phyloP scores from a whole-genome alignment of 2,329 filamentous ascomycete species.

The Thielaviopsis populi region DNA sequence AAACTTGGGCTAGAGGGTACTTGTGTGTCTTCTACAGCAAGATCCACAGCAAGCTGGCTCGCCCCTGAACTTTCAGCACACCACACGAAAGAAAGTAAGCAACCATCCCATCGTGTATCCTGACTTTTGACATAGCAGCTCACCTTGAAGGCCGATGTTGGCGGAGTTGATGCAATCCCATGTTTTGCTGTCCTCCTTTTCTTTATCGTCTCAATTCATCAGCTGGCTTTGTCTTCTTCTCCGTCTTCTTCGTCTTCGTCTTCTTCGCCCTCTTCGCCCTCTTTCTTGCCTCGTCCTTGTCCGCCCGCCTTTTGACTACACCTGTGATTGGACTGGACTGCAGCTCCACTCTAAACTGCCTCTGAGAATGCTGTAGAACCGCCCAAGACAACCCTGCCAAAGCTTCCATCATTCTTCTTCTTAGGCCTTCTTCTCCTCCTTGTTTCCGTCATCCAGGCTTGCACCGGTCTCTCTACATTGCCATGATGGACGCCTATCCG shows the following conservation, averaged over 20 bases:
- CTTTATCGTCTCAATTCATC: neutral
- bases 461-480: conserved; percentile 1
- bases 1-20: neutral
- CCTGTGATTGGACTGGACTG: neutral
- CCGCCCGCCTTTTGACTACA: neutral
- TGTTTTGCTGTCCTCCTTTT: neutral
- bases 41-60: neutral
- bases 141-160: neutral
- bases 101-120: neutral
- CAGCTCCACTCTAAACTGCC: neutral
- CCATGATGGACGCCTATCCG: conserved; percentile 65
- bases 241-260: neutral
- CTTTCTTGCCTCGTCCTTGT: neutral
- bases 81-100: neutral
- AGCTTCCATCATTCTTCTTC: neutral
- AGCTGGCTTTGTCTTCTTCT: neutral
- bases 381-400: conserved; percentile 2
- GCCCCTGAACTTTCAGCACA: neutral
- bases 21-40: neutral
- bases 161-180: neutral
- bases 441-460: neutral
- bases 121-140: neutral
- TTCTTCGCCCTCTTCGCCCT: neutral
- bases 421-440: neutral
- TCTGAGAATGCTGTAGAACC: neutral